Base-by-base conservation (phyloP, 768 basidiomycete species). In the Leccinum truebloodii region DNA sequence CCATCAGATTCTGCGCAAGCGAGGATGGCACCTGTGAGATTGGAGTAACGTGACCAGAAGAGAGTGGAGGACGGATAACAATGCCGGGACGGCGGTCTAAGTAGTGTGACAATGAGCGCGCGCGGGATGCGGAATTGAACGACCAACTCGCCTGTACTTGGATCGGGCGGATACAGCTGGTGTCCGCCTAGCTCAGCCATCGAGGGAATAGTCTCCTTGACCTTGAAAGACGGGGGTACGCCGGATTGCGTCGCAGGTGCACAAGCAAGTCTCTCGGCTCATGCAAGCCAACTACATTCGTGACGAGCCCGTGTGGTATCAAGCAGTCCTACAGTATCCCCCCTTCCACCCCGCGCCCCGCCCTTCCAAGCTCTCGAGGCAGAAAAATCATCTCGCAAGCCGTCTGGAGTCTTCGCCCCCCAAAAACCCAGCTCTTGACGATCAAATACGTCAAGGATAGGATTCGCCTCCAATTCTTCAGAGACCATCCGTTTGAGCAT, bases 401-500 rank as follows among this genome's bases (percentile, higher is more conserved):
- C 73, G 61, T 66, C 72, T 55, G 30, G 37, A 56, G 61, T 60
- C 71, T 74, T 57, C 75, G 76, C 46, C 66, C 78, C 37, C 76
- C 75, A 49, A 77, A 78, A 51, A 75, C 78, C 30, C 76, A 76
- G 28, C 88, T 89, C 1, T 61, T 83, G 52, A 81, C 83, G 10
- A 82, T 98, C 54, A 79, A 80, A 57, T 97, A 95, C 71, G 59
- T 90, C 44, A 94, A 96, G 71, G 97, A 99, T 73, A 80, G 83
- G 62, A 78, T 98, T 59, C 86, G 97, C 37, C 81, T 86, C 57
- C 92, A 92, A 72, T 98, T 99, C 81, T 98, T 95, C 79, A 80
- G 81, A 46, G 97, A 99, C 78, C 95, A 97, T 72, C 95, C 97
- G 7, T 97, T 97, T 70, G 95, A 77, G 89, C 94, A 2, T 91